Evolutionary conservation across 202 grass and related monocot genomes (phyloP).

Genomic region (Setaria viridis): DNA sequence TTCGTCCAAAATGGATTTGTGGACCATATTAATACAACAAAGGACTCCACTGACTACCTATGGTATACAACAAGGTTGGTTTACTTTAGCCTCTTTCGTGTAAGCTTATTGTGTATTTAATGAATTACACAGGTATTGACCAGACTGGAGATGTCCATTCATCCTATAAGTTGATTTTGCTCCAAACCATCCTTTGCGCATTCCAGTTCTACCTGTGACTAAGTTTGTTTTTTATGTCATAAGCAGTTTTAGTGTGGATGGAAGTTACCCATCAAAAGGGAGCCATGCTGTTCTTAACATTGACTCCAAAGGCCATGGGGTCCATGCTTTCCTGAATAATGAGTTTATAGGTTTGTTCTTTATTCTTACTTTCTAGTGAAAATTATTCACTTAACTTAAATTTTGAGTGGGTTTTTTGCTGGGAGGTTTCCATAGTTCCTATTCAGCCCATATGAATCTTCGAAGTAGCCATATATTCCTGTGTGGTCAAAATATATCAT

Average conservation of each 20-base stretch:
- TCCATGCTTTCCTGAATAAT: conserved; percentile 85
- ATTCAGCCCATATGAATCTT: conserved; percentile 29
- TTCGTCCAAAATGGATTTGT: conserved; percentile 70
- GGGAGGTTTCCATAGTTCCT: conserved; percentile 41
- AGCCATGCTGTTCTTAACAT: conserved; percentile 64
- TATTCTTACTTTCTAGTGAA: conserved; percentile 27
- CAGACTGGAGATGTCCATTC: conserved; percentile 29
- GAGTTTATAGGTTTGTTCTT: conserved; percentile 70
- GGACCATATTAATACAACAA: conserved; percentile 98
- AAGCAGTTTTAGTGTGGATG: conserved; percentile 69
- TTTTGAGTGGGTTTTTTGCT: conserved; percentile 17
- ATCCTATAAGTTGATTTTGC: conserved; percentile 36
- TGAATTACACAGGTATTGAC: conserved; percentile 21
- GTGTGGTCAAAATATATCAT: conserved; percentile 31
- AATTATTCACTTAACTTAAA: background rate
- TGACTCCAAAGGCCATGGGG: conserved; percentile 87
- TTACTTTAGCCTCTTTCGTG: conserved; percentile 27
- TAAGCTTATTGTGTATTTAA: conserved; percentile 29
- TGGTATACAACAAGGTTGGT: conserved; percentile 94
- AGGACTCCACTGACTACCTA: conserved; percentile 95
- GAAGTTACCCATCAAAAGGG: conserved; percentile 54
- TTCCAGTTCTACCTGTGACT: conserved; percentile 23
- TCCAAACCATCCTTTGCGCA: conserved; percentile 6
- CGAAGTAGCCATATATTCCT: conserved; percentile 27
- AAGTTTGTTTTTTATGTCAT: conserved; percentile 24